Evolutionary conservation across 768 basidiomycete genomes (phyloP), one percentile per base, ranked within the genome.

Genomic region (Leccinum obscurum): DNA sequence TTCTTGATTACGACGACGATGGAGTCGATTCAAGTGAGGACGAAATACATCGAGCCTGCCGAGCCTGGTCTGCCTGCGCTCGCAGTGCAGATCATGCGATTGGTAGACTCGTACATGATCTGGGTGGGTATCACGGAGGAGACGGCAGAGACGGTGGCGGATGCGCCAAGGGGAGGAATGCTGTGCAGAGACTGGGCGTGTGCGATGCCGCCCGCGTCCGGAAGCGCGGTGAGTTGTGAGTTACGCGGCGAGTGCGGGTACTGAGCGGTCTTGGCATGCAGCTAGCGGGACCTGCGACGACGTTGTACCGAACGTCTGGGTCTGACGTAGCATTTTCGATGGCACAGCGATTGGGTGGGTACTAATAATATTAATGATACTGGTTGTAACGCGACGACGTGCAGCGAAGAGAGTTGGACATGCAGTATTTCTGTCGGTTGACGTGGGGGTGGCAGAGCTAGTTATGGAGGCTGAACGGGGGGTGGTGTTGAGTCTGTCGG

Each of bases 181-280:
- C 76, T 93, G 56, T 83, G 83, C 67, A 80, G 77, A 59, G 92
- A 94, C 66, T 93, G 92, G 92, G 89, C 88, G 24, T 90, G 86
- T 68, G 91, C 87, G 32, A 91, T 92, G 89, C 90, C 91, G 24
- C 73, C 83, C 17, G 10, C 56, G 58, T 37, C 62, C 26, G 64
- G 68, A 34, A 54, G 50, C 14, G 41, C 52, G 63, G 72, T 74
- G 64, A 66, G 72, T 70, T 20, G 44, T n/a, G 32, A 28, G 9
- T 6, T 14, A 9, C 24, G 54, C 3, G 44, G 37, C 13, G 2
- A 41, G 14, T 28, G 30, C 32, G n/a, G 17, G 17, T 24, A 30
- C 63, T 68, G 41, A 64, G 57, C 26, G 34, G 30, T 5, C 4
- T 9, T 44, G 41, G 5, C n/a, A 17, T 14, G 54, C 54, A 59